Conservation (phyloP, 1,284 basidiomycete species). For the Sanguinoderma infundibulare region DNA sequence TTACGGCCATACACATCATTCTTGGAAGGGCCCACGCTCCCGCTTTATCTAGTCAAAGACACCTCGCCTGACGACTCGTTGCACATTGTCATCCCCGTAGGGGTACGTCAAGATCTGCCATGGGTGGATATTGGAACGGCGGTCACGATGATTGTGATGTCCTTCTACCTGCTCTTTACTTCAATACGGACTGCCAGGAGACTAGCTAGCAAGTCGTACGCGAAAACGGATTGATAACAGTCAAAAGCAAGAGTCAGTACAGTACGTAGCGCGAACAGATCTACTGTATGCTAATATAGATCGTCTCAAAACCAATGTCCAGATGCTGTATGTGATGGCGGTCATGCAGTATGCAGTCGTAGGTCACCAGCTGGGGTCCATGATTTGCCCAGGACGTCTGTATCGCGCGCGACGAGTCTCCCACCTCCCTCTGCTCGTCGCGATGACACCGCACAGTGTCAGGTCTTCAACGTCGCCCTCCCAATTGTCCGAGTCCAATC, state of each 20-base stretch:
- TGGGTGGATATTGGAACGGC: constrained; percentile 49
- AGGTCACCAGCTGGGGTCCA: background rate
- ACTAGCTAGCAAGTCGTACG: constrained; percentile 18
- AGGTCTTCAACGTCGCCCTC: background rate
- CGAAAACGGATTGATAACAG: constrained; percentile 28
- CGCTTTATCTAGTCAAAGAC: constrained; percentile 14
- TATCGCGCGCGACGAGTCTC: background rate
- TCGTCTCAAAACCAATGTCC: constrained; percentile 27
- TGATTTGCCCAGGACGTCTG: background rate
- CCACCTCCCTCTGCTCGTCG: background rate
- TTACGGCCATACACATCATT: constrained; percentile 27
- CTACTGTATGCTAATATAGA: constrained; percentile 34
- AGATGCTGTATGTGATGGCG: constrained; percentile 22
- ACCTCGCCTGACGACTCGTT: background rate
- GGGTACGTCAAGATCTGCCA: constrained; percentile 39
- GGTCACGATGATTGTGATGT: constrained; percentile 42
- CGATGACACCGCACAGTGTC: background rate
- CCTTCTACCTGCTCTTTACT: constrained; percentile 40
- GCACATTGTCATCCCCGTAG: constrained; percentile 42
- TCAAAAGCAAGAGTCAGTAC: constrained; percentile 32
- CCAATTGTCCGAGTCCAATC: background rate
- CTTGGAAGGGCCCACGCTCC: constrained; percentile 10
- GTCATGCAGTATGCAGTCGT: constrained; percentile 12
- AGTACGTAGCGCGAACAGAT: constrained; percentile 32
- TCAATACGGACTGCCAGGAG: constrained; percentile 27